Evolutionary conservation across 2,329 filamentous ascomycete genomes (phyloP).

Genomic region (Endocalyx cinctus): DNA sequence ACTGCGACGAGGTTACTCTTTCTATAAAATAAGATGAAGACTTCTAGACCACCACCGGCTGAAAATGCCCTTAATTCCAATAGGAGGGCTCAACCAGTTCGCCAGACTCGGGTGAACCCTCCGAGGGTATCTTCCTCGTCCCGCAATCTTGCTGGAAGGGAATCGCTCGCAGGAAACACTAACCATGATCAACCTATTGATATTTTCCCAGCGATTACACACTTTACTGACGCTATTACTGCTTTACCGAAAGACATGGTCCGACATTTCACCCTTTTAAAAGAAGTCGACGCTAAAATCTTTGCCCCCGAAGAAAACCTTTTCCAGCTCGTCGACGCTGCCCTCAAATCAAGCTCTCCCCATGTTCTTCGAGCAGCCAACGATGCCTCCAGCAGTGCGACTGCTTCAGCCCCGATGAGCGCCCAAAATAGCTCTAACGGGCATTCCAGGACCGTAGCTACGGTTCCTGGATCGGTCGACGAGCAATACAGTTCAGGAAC

Average conservation of each 20-base stretch:
- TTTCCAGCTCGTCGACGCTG: slow-evolving; percentile 66
- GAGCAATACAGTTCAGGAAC: slow-evolving; percentile 39
- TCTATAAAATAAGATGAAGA: slow-evolving; percentile 49
- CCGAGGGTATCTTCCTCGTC: slow-evolving; percentile 48
- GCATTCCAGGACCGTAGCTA: slow-evolving; percentile 30
- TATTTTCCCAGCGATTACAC: slow-evolving; percentile 61
- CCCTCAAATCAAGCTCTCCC: slow-evolving; percentile 48
- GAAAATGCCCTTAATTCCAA: slow-evolving; percentile 38
- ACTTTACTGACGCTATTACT: slow-evolving; percentile 87
- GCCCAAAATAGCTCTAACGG: slow-evolving; percentile 45
- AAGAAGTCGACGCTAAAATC: slow-evolving; percentile 97
- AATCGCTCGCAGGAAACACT: slow-evolving; percentile 39
- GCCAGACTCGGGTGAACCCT: slow-evolving; percentile 62
- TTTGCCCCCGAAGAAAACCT: slow-evolving; percentile 82
- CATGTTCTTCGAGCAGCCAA: slow-evolving; percentile 40
- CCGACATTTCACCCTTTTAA: slow-evolving; percentile 89
- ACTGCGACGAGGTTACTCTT: too few species aligned
- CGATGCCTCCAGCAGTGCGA: slow-evolving; percentile 39
- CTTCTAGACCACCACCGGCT: slow-evolving; percentile 41
- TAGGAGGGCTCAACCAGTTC: slow-evolving; percentile 59
- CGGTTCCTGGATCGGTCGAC: slow-evolving; percentile 35
- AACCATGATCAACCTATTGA: slow-evolving; percentile 57
- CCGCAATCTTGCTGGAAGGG: slow-evolving; percentile 40
- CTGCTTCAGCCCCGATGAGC: slow-evolving; percentile 44
- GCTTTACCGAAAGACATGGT: slow-evolving; percentile 93